A percentile compares a stretch with the other conserved stretches of the same genome.
Evolutionary conservation across 176 grass and related monocot genomes (phyloP).

Genomic region (Cymbopogon citratus): DNA sequence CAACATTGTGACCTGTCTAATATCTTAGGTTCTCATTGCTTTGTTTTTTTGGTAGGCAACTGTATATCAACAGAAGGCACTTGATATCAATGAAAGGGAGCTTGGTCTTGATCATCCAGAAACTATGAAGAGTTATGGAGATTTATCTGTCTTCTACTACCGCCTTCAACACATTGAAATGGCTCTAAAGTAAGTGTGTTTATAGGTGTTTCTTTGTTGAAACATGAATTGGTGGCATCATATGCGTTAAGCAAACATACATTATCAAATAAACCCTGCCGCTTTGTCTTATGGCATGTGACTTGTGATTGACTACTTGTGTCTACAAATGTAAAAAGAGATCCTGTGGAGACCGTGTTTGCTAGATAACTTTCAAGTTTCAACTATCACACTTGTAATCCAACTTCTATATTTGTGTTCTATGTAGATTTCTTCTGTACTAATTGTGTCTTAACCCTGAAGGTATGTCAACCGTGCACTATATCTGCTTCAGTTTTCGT

Average conservation of each 20-base stretch:
- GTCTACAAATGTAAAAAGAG: background rate
- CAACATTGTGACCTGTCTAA: background rate
- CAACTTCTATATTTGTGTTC: background rate
- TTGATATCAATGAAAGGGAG: conserved; percentile 98
- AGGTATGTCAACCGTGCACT: conserved; percentile 98
- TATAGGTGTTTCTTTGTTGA: conserved; percentile 22
- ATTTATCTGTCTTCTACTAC: conserved; percentile 99
- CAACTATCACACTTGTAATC: background rate
- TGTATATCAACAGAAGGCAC: conserved; percentile 97
- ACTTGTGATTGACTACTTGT: background rate
- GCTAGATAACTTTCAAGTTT: conserved; percentile 17
- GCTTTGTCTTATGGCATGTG: conserved; percentile 8
- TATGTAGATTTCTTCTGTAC: conserved; percentile 12
- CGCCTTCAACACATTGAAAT: conserved; percentile 98
- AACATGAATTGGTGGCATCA: conserved; percentile 16
- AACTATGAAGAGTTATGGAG: conserved; percentile 98
- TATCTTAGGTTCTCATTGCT: background rate
- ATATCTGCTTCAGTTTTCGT: conserved; percentile 95
- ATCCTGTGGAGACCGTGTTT: background rate
- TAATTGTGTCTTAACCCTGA: conserved; percentile 32
- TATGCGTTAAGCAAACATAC: conserved; percentile 9
- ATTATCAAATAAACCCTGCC: background rate
- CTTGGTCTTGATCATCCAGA: conserved; percentile 98
- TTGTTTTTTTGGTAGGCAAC: conserved; percentile 64
- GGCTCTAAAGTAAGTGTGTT: conserved; percentile 86